Conservation (phyloP, 371 early-diverging fungal species). For the Zancudomyces culisetae region DNA sequence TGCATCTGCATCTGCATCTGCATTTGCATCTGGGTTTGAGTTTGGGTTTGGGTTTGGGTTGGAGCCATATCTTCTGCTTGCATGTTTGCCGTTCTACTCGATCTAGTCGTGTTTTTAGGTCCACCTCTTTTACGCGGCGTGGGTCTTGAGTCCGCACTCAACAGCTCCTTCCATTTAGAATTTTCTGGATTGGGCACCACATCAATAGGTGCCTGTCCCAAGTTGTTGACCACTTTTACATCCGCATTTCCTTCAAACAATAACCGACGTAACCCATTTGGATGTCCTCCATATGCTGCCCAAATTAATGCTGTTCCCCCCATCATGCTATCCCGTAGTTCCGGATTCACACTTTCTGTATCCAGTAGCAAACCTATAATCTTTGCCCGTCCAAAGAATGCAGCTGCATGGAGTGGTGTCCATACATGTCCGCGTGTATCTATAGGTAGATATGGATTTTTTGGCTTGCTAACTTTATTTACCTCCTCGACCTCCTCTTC, state of each 20-base stretch:
- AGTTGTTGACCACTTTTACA: conserved; percentile 17
- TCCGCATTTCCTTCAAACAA: conserved; percentile 16
- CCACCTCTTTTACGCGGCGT: background rate
- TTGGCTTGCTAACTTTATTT: too few species aligned
- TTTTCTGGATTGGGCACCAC: conserved; percentile 22
- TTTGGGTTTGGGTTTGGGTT: too few species aligned
- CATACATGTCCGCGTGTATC: conserved; percentile 24
- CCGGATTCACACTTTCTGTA: conserved; percentile 48
- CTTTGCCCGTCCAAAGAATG: conserved; percentile 54
- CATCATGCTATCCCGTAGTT: conserved; percentile 71
- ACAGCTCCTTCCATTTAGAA: conserved; percentile 18
- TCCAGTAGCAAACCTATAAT: conserved; percentile 42
- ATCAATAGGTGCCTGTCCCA: conserved; percentile 20
- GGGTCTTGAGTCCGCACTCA: conserved; percentile 4
- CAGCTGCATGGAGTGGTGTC: conserved; percentile 74
- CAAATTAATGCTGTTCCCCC: conserved; percentile 68
- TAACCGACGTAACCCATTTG: conserved; percentile 18
- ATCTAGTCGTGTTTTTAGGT: background rate
- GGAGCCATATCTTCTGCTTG: too few species aligned
- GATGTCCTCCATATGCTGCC: conserved; percentile 68
- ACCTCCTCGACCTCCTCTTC: conserved; percentile 15
- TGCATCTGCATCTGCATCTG: background rate
- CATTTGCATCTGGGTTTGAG: too few species aligned
- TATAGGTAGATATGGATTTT: background rate
- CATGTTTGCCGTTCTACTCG: background rate